Conservation (phyloP, 164 flowering plant species). For the Santalum album region DNA sequence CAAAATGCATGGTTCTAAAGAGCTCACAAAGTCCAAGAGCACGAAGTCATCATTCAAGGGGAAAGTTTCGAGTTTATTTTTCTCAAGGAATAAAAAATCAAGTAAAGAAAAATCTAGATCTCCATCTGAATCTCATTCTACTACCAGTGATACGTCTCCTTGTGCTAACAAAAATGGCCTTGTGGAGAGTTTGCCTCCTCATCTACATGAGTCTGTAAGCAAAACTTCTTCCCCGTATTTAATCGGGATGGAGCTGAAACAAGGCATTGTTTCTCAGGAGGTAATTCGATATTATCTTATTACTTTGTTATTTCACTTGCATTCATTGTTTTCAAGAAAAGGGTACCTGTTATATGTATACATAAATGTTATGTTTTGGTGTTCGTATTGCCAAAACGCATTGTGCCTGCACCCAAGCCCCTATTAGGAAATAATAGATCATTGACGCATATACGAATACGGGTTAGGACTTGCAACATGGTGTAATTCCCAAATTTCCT, state of each 20-base stretch:
- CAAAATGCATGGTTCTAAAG: constrained; percentile 28
- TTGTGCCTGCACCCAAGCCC: too few species aligned
- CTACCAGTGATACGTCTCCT: background rate
- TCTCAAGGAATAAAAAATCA: constrained; percentile 61
- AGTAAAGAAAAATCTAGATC: constrained; percentile 45
- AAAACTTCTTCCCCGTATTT: constrained; percentile 17
- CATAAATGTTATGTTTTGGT: too few species aligned
- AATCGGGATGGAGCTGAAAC: constrained; percentile 11
- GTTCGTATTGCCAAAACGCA: too few species aligned
- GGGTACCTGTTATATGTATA: too few species aligned
- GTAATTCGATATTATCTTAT: constrained; percentile 16
- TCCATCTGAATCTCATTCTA: constrained; percentile 2
- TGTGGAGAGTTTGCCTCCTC: constrained; percentile 19
- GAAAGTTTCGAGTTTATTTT: constrained; percentile 81
- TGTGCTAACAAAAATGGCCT: constrained; percentile 3
- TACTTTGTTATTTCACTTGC: too few species aligned
- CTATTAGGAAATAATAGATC: too few species aligned
- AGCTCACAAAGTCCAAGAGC: constrained; percentile 41
- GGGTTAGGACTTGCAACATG: too few species aligned
- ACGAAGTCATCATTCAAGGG: constrained; percentile 59
- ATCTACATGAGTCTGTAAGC: constrained; percentile 13
- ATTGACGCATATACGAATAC: too few species aligned
- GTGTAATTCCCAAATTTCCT: too few species aligned
- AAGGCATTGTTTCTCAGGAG: constrained; percentile 26
- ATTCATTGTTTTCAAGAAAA: too few species aligned